Evolutionary conservation across 169 alveolate species (phyloP), one percentile per base, ranked within the genome.

Genomic region (Plasmodium blacklocki): DNA sequence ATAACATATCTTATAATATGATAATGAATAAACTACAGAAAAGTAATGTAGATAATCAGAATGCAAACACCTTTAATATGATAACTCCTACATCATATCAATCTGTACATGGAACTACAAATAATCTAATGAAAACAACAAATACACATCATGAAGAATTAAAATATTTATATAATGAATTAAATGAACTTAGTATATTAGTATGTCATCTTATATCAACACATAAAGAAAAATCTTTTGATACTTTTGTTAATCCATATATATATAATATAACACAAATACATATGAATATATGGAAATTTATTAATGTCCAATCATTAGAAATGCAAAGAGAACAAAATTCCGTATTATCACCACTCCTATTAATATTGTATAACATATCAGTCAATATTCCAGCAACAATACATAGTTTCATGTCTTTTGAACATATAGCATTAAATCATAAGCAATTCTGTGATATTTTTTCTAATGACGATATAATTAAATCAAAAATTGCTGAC

Each of bases 281-380:
- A 11, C 78, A 83, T 54, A 12, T 83, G 7, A 83, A 21, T 39
- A 45, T 83, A 11, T 83, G 91, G 91, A 83, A 83, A 56, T 58
- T 80, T 58, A 83, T 68, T n/a, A n/a, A 67, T 56, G 91, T 83
- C 0, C 91, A 83, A 72, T 83, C 91, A 23, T 7, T 68, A 23
- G 91, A 83, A 83, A 83, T 83, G 91, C 91, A 83, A 29, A 83
- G 91, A 67, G 91, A 83, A 68, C 91, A 83, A 15, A 83, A 83
- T 60, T 68, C 91, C 7, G 85, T 83, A 8, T 47, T 83, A 68
- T 83, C 91, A 1, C 91, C 91, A 15, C 47, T 83, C 5, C 21
- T 83, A 45, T 39, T 83, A 45, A 83, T 83, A 43, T 14, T 70
- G 1, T 83, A 68, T 56, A 83, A 83, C n/a, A 83, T 83, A 68